A percentile compares a stretch with the other conserved stretches of the same genome.
Conservation (phyloP, 805 yeast species). For the Candida boidinii region DNA sequence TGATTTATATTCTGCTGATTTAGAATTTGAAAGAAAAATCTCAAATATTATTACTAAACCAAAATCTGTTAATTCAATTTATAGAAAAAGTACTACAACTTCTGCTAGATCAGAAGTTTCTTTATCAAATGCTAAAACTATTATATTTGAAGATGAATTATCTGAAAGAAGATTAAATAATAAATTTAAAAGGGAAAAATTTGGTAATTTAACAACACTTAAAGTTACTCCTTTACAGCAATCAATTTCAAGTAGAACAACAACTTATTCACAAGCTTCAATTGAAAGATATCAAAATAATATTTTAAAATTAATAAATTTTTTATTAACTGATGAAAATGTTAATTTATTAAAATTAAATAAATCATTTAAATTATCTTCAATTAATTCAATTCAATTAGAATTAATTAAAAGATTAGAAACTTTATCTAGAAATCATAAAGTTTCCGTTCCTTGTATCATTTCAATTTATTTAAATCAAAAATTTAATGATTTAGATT, state of each 20-base stretch:
- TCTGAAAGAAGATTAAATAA: conserved; percentile 1
- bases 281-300: background rate
- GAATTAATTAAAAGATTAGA: conserved; percentile 14
- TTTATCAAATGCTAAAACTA: too few species aligned
- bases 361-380: background rate
- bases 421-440: conserved; percentile 13
- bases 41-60: too few species aligned
- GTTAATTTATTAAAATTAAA: too few species aligned
- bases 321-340: too few species aligned
- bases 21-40: background rate
- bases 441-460: conserved; percentile 15
- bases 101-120: too few species aligned
- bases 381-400: conserved; percentile 3
- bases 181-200: too few species aligned
- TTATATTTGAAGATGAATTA: too few species aligned
- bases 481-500: background rate
- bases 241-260: too few species aligned
- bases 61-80: too few species aligned
- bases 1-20: background rate
- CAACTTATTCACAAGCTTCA: background rate
- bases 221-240: too few species aligned
- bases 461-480: conserved; percentile 1
- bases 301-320: background rate
- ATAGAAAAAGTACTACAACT: too few species aligned
- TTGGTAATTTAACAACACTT: too few species aligned